Percentiles rank a stretch among this genome's conserved stretches.
These are phyloP conservation scores for Cladosporium sp. DNA, from an alignment of 2,329 filamentous ascomycete species.

Conservation along the genomic window DNA sequence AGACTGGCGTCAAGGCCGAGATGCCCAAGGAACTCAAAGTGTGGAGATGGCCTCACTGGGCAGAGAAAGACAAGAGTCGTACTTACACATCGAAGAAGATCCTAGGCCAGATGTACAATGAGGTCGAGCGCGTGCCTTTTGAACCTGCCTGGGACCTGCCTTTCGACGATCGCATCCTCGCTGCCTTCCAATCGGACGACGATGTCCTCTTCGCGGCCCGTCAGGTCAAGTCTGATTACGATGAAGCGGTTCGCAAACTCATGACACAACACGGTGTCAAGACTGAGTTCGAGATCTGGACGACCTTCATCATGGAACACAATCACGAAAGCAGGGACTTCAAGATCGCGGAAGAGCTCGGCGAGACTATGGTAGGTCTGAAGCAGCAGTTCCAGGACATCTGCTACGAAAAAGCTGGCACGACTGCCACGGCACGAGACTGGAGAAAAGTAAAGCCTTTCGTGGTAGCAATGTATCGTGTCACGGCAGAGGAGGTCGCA, in stretches of 20 bases:
- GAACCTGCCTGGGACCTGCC: constrained; percentile 64
- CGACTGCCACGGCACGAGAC: constrained; percentile 32
- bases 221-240: constrained; percentile 71
- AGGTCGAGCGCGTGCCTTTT: constrained; percentile 66
- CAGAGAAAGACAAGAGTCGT: constrained; percentile 55
- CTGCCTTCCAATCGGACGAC: constrained; percentile 54
- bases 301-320: constrained; percentile 75
- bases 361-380: constrained; percentile 60
- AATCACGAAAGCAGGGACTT: constrained; percentile 72
- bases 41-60: constrained; percentile 74
- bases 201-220: constrained; percentile 56
- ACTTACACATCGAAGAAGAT: constrained; percentile 66
- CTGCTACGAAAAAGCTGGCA: constrained; percentile 62
- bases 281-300: constrained; percentile 91
- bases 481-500: constrained; percentile 69
- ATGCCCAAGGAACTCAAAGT: constrained; percentile 62
- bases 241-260: constrained; percentile 68
- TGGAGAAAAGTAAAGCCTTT: constrained; percentile 63
- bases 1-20: constrained; percentile 74
- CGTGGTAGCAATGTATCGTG: constrained; percentile 80
- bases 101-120: constrained; percentile 78
- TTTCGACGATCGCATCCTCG: constrained; percentile 74
- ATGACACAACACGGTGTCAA: constrained; percentile 80
- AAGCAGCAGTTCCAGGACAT: constrained; percentile 64
- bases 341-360: constrained; percentile 81